Conservation (phyloP, 352 stramenopile genomes). For the Phytophthora cactorum region DNA sequence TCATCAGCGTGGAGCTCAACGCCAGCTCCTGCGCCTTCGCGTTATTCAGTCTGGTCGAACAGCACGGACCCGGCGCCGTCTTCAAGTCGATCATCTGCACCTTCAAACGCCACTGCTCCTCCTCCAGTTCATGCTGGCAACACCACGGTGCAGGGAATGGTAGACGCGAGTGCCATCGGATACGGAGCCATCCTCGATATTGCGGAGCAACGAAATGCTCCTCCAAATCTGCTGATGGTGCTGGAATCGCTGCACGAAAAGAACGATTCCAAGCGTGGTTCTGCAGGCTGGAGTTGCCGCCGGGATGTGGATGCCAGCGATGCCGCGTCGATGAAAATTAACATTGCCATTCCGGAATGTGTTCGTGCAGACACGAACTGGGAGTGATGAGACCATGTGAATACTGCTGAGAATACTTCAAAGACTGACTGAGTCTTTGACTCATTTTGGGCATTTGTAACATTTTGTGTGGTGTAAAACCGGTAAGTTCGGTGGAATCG, state of each 20-base stretch:
- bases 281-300: conserved; percentile 48
- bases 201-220: conserved; percentile 48
- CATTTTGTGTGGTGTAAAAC: no score
- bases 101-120: conserved; percentile 19
- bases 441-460: no score
- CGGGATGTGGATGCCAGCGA: conserved; percentile 40
- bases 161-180: conserved; percentile 56
- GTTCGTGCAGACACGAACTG: conserved; percentile 43
- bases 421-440: no score
- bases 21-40: conserved; percentile 30
- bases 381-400: conserved; percentile 33
- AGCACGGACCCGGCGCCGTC: conserved; percentile 28
- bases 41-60: conserved; percentile 40
- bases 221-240: conserved; percentile 46
- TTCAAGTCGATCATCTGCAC: conserved; percentile 15
- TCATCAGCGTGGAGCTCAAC: conserved; percentile 32
- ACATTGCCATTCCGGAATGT: conserved; percentile 49
- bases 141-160: conserved; percentile 29
- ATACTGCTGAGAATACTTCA: neutral
- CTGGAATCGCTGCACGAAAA: conserved; percentile 59
- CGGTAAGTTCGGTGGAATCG: no score
- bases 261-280: conserved; percentile 52
- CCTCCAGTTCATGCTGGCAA: conserved; percentile 20
- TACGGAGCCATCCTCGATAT: conserved; percentile 79
- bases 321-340: conserved; percentile 47